Base-by-base conservation (phyloP, 306 rosid genomes). In the Rosa chinensis region DNA sequence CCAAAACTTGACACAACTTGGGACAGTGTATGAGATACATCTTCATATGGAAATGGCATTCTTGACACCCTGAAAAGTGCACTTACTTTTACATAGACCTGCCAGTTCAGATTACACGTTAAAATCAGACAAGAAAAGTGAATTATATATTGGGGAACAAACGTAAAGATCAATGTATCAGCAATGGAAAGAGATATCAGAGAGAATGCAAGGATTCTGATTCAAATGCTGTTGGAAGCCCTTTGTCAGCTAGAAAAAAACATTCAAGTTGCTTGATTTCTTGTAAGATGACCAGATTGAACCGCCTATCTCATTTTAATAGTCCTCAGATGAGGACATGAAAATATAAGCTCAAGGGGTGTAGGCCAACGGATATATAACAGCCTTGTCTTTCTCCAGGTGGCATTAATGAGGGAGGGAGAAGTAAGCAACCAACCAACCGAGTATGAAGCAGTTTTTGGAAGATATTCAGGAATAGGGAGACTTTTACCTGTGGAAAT, bases 51-150 rank as follows among this genome's bases (percentile, higher is more conserved):
- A 81, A 82, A 90, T 77, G 88, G 72, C 78, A 52, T 75, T 77
- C 97, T 92, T 77, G 98, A 94, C 62, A 94, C 86, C 88, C 97
- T 87, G 87, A 92, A 94, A 35, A 90, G 83, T 23, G 98, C 98
- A 80, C 98, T 94, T 76, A 94, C 78, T 84, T 94, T 94, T 74
- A 90, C 97, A 77, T 90, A 84, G 75, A 92, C 90, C 98, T 94
- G 88, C 47, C 75, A 42, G 21, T 48, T 48, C 79, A 76, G 1
- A 68, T 67, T 76, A 47, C 50, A 44, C 5, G 5, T 66, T 20
- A 47, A 43, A 49, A 71, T 21, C 37, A 7, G 13, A 5, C 23
- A 0, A 8, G 37, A 21, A 12, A 9, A 10, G 21, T 64, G 47
- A 56, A 80, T 16, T 37, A 7, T 13, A 78, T 7, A 23, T 4